Conservation (phyloP, 331 rosid species). For the Phaseolus coccineus region DNA sequence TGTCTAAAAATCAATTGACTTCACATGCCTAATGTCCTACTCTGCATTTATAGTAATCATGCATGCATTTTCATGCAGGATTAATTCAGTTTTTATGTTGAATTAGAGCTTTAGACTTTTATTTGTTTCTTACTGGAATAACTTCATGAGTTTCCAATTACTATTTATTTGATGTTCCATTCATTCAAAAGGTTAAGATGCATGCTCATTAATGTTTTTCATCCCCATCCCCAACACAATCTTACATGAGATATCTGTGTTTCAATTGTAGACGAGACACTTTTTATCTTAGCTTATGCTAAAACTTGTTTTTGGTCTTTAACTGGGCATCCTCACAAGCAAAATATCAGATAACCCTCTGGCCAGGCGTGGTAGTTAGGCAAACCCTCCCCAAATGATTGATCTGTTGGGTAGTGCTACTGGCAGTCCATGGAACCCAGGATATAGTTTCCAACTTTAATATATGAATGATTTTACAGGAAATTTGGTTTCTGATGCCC, state of each 20-base stretch:
- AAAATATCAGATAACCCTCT: background rate
- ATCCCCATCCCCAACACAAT: background rate
- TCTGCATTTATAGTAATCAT: background rate
- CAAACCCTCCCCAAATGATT: background rate
- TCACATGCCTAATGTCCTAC: background rate
- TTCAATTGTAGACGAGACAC: background rate
- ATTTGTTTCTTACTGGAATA: slow-evolving; percentile 18
- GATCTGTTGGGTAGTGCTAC: background rate
- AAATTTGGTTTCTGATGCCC: slow-evolving; percentile 14
- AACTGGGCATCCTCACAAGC: background rate
- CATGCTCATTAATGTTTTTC: slow-evolving; percentile 7
- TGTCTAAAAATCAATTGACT: slow-evolving; percentile 2
- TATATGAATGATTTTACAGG: background rate
- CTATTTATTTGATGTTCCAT: background rate
- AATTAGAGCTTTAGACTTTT: background rate
- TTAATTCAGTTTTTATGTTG: slow-evolving; percentile 11
- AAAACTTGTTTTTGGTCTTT: background rate
- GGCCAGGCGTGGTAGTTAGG: background rate
- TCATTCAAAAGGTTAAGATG: slow-evolving; percentile 9
- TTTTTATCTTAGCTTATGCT: background rate
- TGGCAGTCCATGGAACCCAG: background rate
- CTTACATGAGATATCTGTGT: background rate
- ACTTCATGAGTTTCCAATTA: slow-evolving; percentile 5
- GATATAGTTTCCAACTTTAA: background rate
- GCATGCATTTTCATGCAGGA: background rate